phyloP scores from a whole-genome alignment of 192 early-diverging fungal species.

The Gryganskiella cystojenkinii region DNA sequence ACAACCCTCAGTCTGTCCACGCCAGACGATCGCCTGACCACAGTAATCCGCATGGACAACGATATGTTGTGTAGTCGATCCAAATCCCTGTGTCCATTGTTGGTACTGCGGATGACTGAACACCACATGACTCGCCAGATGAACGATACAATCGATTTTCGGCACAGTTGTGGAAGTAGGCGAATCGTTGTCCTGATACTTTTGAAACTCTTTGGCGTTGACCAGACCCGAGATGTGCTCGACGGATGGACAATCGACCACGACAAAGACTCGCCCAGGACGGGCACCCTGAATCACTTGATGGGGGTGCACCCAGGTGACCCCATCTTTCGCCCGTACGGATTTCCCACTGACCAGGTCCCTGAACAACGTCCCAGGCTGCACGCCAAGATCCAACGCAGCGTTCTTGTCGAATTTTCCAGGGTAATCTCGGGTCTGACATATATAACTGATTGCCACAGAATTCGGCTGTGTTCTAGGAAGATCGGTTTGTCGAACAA shows the following conservation, averaged over 20 bases:
- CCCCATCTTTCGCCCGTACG: conserved; percentile 69
- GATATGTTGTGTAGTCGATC: conserved; percentile 78
- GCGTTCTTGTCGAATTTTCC: conserved; percentile 84
- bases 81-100: conserved; percentile 81
- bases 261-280: conserved; percentile 73
- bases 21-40: conserved; percentile 73
- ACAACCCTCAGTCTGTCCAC: conserved; percentile 70
- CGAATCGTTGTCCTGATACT: conserved; percentile 27
- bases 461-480: conserved; percentile 62
- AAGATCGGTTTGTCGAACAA: conserved; percentile 23
- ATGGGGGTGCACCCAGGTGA: conserved; percentile 69
- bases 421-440: conserved; percentile 74
- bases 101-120: conserved; percentile 71
- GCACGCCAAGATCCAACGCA: conserved; percentile 74
- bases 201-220: conserved; percentile 54
- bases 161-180: too few relatives aligned
- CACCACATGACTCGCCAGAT: conserved; percentile 72
- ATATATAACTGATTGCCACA: conserved; percentile 75
- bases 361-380: conserved; percentile 71
- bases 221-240: conserved; percentile 65
- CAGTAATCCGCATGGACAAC: conserved; percentile 72
- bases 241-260: conserved; percentile 73
- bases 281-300: conserved; percentile 71
- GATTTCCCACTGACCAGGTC: conserved; percentile 70
- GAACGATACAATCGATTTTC: conserved; percentile 74